Base-by-base conservation (phyloP, 176 grass and related monocot genomes). In the Oryza meyeriana region DNA sequence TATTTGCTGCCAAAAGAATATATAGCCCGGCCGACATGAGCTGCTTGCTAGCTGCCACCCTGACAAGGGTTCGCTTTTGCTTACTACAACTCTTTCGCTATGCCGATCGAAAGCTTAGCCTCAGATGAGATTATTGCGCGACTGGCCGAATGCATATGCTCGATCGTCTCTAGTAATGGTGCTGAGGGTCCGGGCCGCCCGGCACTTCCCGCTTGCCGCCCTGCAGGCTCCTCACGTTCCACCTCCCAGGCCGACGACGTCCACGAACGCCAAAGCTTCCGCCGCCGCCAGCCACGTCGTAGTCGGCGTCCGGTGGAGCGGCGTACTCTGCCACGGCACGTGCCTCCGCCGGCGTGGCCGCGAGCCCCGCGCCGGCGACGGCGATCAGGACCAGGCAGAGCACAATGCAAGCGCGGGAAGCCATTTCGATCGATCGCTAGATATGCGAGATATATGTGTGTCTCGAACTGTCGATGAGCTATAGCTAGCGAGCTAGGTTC, bases 171-270 rank as follows among this genome's bases (percentile, higher is more conserved):
- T 89, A 91, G 74, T 38, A 67, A 78, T 97, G 94, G 81, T 97
- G 91, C 71, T 89, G 84, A 0, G 91, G 94, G 74, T 97, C 88
- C 2, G 94, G 94, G 27, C 94, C 91, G 20, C 94, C 86, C 0
- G 91, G 94, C 44, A 91, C 94, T 68, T 69, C 70, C 80, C 85
- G 89, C 83, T 95, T 95, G 61, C 14, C 14, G 11, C 50, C 71
- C 8, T 80, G 42, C 77, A 91, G 44, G 52, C 76, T 63, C 75
- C 82, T 36, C 78, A 61, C 61, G 40, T 79, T 86, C 88, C 83
- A 89, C 73, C 24, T 86, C 58, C 78, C 78, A 50, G 50, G 50
- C 20, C 41, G 83, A 66, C 33, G 83, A 47, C 65, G 35, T 28
- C 65, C 78, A 4, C 58, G 57, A 8, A 61, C 76, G 7, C 3